These are phyloP conservation scores for Mortierella polycephala DNA, from an alignment of 371 early-diverging fungal genomes.

Conservation along the genomic window DNA sequence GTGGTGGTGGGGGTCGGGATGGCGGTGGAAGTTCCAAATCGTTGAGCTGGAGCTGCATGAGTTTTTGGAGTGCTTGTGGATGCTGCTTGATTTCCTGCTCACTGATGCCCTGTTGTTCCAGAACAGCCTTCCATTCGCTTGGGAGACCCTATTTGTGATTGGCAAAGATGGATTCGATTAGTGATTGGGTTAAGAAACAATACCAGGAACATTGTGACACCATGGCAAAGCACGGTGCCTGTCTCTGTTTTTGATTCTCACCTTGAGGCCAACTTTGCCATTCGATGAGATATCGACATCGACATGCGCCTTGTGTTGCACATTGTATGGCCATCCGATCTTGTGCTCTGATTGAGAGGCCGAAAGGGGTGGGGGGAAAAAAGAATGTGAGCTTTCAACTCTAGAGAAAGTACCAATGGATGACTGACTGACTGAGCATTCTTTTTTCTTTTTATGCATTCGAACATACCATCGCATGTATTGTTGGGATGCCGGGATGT, in stretches of 20 bases:
- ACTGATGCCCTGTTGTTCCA: conserved; percentile 65
- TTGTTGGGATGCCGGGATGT: conserved; percentile 43
- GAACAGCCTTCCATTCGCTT: conserved; percentile 64
- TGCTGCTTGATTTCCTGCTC: conserved; percentile 66
- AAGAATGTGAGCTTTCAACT: neutral
- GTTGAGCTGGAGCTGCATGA: conserved; percentile 65
- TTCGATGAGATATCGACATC: conserved; percentile 56
- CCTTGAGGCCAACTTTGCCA: conserved; percentile 58
- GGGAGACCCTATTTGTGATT: conserved; percentile 60
- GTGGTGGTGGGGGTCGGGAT: conserved; percentile 39
- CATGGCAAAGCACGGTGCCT: neutral
- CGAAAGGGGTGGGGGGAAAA: conserved; percentile 20
- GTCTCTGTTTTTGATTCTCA: conserved; percentile 7
- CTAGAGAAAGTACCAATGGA: no score
- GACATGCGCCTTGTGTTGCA: conserved; percentile 72
- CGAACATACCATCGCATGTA: conserved; percentile 20
- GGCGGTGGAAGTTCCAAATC: conserved; percentile 49
- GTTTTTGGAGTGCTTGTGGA: conserved; percentile 62
- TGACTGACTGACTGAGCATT: no score
- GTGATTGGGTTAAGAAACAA: conserved; percentile 14
- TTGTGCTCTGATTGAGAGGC: conserved; percentile 28
- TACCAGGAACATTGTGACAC: neutral
- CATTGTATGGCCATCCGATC: conserved; percentile 73
- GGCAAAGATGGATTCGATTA: no score
- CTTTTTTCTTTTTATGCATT: no score